Evolutionary conservation across 2,329 filamentous ascomycete species (phyloP).

Genomic region (Cladophialophora exuberans): DNA sequence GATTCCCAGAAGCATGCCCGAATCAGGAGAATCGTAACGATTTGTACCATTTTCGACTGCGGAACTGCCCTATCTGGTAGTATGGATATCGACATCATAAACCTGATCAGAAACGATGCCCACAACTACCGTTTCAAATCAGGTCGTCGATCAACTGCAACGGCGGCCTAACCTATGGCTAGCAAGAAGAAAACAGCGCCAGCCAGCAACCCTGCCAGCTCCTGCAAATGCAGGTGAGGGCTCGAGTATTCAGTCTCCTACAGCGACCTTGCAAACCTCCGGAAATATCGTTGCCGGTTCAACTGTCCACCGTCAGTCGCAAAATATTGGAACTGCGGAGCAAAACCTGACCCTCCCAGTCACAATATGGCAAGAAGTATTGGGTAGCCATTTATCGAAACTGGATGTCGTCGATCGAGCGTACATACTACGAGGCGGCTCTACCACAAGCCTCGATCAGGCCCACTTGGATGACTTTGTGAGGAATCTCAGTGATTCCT

Average conservation of each 20-base stretch:
- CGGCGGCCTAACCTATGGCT: neutral
- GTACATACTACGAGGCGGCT: neutral
- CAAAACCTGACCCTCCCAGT: neutral
- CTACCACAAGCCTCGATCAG: neutral
- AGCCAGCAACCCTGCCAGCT: neutral
- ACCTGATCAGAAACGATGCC: neutral
- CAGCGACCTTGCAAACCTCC: neutral
- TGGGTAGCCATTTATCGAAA: neutral
- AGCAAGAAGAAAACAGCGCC: neutral
- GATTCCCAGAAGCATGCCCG: neutral
- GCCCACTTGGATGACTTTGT: neutral
- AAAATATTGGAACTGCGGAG: neutral
- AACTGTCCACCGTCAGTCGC: neutral
- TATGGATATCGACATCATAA: neutral
- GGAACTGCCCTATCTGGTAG: neutral
- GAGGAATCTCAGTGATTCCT: neutral
- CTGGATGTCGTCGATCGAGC: neutral
- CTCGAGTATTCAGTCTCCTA: neutral
- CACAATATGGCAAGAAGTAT: neutral
- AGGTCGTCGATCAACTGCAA: neutral
- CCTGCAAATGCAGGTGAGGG: neutral
- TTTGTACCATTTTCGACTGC: neutral
- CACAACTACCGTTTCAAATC: neutral
- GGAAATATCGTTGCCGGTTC: neutral
- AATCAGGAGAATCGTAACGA: neutral